Percentiles rank a stretch among this genome's conserved stretches.
Conservation (phyloP, 371 early-diverging fungal genomes). For the Rhizomucor miehei region DNA sequence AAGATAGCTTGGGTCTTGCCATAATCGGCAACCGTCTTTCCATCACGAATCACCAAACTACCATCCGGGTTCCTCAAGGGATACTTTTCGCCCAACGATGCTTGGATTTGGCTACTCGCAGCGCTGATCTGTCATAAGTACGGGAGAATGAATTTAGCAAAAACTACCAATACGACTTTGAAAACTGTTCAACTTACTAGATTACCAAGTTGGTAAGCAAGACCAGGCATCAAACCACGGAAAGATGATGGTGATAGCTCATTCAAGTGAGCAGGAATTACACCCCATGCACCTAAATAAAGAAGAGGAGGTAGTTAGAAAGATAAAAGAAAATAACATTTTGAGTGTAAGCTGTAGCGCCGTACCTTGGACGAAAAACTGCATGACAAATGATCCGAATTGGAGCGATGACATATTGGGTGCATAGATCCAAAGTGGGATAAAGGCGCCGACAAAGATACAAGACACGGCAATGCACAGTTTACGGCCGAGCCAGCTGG, state of each 20-base stretch:
- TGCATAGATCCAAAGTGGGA: slow-evolving; percentile 66
- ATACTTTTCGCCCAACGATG: slow-evolving; percentile 56
- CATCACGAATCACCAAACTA: slow-evolving; percentile 26
- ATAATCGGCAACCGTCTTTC: slow-evolving; percentile 57
- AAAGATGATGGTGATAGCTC: slow-evolving; percentile 66
- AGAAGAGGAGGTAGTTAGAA: neutral
- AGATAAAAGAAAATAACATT: no score
- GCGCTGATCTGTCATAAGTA: slow-evolving; percentile 45
- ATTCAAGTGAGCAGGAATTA: slow-evolving; percentile 68
- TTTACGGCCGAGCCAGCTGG: slow-evolving; percentile 65
- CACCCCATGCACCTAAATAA: slow-evolving; percentile 60
- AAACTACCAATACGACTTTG: neutral
- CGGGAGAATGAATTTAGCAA: no score
- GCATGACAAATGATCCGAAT: slow-evolving; percentile 60
- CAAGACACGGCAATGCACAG: slow-evolving; percentile 45
- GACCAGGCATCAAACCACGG: slow-evolving; percentile 64
- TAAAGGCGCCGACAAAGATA: slow-evolving; percentile 56
- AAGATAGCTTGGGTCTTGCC: slow-evolving; percentile 64
- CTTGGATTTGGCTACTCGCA: slow-evolving; percentile 66
- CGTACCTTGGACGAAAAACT: slow-evolving; percentile 55
- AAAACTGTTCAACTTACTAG: slow-evolving; percentile 31
- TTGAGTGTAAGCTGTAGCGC: no score
- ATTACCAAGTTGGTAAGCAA: slow-evolving; percentile 71
- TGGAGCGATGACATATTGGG: slow-evolving; percentile 41
- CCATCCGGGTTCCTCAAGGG: slow-evolving; percentile 35